phyloP scores from a whole-genome alignment of 2,329 filamentous ascomycete genomes.

The Aspergillus tanneri region DNA sequence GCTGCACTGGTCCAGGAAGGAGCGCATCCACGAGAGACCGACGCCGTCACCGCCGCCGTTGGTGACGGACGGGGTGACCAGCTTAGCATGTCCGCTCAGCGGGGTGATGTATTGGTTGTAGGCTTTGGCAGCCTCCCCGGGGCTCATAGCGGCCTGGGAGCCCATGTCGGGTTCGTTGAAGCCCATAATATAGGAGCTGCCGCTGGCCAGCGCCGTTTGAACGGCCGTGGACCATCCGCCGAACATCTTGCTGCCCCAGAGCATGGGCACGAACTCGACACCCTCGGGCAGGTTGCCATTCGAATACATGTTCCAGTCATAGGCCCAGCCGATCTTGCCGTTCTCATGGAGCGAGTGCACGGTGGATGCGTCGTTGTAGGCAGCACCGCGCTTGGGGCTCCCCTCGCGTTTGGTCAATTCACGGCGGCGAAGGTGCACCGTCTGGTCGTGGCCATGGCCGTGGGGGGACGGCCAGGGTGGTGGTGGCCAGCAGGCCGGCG shows the following conservation, averaged over 20 bases:
- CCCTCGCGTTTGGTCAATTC: slow-evolving; percentile 7
- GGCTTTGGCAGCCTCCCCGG: slow-evolving; percentile 35
- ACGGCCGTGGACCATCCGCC: slow-evolving; percentile 36
- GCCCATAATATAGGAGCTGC: slow-evolving; percentile 40
- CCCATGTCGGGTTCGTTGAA: slow-evolving; percentile 50
- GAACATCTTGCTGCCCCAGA: slow-evolving; percentile 44
- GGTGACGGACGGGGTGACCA: slow-evolving; percentile 46
- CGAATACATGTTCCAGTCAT: slow-evolving; percentile 44
- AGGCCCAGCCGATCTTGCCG: slow-evolving; percentile 42
- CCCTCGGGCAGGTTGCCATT: slow-evolving; percentile 32
- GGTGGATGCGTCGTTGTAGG: slow-evolving; percentile 42
- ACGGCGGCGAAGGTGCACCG: slow-evolving; percentile 2
- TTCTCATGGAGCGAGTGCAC: slow-evolving; percentile 33
- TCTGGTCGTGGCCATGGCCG: slow-evolving; percentile 7
- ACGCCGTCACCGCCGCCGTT: slow-evolving; percentile 33
- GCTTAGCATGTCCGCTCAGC: slow-evolving; percentile 35
- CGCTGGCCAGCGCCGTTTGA: slow-evolving; percentile 34
- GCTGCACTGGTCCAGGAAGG: slow-evolving; percentile 40
- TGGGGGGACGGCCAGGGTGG: slow-evolving; percentile 35
- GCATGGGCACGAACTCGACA: slow-evolving; percentile 47
- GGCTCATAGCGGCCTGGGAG: slow-evolving; percentile 40
- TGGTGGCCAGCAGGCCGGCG: slow-evolving; percentile 35
- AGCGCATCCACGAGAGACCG: slow-evolving; percentile 44
- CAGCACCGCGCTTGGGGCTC: slow-evolving; percentile 31
- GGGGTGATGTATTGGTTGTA: slow-evolving; percentile 43